Percentiles rank a stretch among this genome's conserved stretches.
phyloP scores from a whole-genome alignment of 2,329 filamentous ascomycete genomes.

The Scorias spongiosa region DNA sequence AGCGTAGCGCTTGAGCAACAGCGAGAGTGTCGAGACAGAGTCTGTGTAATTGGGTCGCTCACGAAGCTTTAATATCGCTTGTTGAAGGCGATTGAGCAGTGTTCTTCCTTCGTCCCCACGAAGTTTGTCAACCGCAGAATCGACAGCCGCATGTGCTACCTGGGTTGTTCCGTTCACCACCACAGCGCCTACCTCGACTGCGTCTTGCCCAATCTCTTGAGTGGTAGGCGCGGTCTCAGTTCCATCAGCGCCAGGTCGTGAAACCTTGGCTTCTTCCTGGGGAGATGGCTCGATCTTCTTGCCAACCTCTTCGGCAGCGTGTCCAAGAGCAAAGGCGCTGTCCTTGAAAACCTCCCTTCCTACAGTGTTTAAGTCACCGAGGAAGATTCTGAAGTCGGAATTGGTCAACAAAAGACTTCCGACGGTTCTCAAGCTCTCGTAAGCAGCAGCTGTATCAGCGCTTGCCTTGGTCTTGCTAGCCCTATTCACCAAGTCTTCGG shows the following conservation, averaged over 20 bases:
- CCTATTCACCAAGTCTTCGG: slow-evolving; percentile 45
- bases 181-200: slow-evolving; percentile 29
- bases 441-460: slow-evolving; percentile 60
- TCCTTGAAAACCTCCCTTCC: slow-evolving; percentile 76
- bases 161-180: slow-evolving; percentile 30
- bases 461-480: slow-evolving; percentile 49
- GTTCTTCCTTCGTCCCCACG: slow-evolving; percentile 57
- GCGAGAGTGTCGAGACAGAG: slow-evolving; percentile 64
- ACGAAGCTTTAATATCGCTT: slow-evolving; percentile 57
- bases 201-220: slow-evolving; percentile 44
- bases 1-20: slow-evolving; percentile 65
- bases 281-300: slow-evolving; percentile 56
- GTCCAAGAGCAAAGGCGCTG: slow-evolving; percentile 64
- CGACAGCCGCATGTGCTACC: slow-evolving; percentile 42
- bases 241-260: slow-evolving; percentile 35
- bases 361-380: slow-evolving; percentile 64
- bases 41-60: slow-evolving; percentile 69
- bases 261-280: slow-evolving; percentile 41
- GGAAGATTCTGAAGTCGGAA: slow-evolving; percentile 73
- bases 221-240: slow-evolving; percentile 35
- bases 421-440: slow-evolving; percentile 69
- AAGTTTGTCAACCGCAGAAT: slow-evolving; percentile 61
- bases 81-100: slow-evolving; percentile 59
- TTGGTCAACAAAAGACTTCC: slow-evolving; percentile 78
- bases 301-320: slow-evolving; percentile 58